Evolutionary conservation across 2,329 filamentous ascomycete genomes (phyloP), one percentile per base, ranked within the genome.

Genomic region (Clonostachys sp.): DNA sequence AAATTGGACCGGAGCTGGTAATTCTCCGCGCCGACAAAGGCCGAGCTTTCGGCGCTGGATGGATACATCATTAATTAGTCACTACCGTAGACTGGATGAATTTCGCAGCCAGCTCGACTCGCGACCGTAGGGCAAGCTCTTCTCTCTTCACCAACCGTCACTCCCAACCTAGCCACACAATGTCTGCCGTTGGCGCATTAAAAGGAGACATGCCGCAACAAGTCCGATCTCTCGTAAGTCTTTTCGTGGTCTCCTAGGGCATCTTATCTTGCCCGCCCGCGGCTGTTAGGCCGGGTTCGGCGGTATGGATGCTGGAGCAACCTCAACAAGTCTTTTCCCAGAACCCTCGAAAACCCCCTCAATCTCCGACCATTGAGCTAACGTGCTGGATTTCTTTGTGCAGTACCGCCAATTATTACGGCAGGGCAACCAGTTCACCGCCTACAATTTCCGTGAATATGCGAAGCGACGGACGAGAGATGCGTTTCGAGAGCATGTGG

Each of bases 391-490:
- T 30, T 30, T 4, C 24, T 39, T n/a, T 10, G 36, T 18, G 36
- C 54, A 96, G 91, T 97, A 96, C 71, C 91, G 94, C 56, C 92
- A 92, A 61, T 76, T 99, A 59, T 77, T 97, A 60, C 87, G 91
- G 58, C 87, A 94, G 67, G 84, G 90, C 52, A 78, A 80, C 52
- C 88, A 96, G 62, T 97, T 99, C 68, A 82, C 90, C 52, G 83
- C 87, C 57, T 99, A 97, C 77, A 99, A 97, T 73, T 99, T 96
- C 78, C 84, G 94, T 71, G 92, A 96, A 67, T 99, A 99, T 70
- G 91, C 94, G 46, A 87, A 85, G 70, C 86, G 94, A 63, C 83
- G 92, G 67, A 96, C 94, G 64, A 81, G 81, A 65, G 94, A 97
- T 74, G 86, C 89, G 5, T 99, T 97, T 69, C 81, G 87, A 59